Conservation (phyloP, 257 asterid genomes). For the Parsonsia alboflavescens region DNA sequence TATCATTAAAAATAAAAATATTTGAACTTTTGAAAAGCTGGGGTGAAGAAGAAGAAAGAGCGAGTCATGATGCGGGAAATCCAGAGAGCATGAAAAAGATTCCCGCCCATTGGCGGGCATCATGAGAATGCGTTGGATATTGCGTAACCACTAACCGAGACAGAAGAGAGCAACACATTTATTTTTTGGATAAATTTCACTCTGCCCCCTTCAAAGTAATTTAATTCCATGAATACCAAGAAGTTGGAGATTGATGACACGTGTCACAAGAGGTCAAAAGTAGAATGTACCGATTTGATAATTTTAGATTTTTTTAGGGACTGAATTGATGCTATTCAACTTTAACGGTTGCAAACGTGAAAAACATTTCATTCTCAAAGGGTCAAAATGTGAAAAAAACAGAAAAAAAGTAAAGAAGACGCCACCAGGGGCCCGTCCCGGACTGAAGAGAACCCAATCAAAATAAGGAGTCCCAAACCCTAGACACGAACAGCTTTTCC, state of each 20-base stretch:
- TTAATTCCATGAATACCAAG: background rate
- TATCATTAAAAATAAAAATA: too few species aligned
- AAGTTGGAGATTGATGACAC: too few species aligned
- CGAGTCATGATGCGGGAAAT: conserved; percentile 1
- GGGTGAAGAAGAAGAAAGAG: background rate
- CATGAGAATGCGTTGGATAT: background rate
- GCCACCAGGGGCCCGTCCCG: background rate
- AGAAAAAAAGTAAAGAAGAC: background rate
- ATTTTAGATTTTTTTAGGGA: background rate
- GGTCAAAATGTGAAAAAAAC: background rate
- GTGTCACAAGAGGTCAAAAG: background rate
- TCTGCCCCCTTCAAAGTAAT: background rate
- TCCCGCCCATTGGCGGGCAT: background rate
- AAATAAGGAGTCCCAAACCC: conserved; percentile 6
- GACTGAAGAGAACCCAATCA: background rate
- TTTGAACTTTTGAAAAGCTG: too few species aligned
- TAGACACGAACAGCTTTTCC: background rate
- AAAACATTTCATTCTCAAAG: background rate
- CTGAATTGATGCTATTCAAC: background rate
- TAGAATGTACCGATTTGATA: background rate
- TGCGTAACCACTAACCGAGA: background rate
- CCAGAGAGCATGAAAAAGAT: background rate
- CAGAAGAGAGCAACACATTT: background rate
- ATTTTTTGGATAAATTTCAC: background rate
- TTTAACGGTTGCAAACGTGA: background rate